A percentile compares a stretch with the other conserved stretches of the same genome.
phyloP scores from a whole-genome alignment of 495 filamentous ascomycete species.

The Tuber magnatum region DNA sequence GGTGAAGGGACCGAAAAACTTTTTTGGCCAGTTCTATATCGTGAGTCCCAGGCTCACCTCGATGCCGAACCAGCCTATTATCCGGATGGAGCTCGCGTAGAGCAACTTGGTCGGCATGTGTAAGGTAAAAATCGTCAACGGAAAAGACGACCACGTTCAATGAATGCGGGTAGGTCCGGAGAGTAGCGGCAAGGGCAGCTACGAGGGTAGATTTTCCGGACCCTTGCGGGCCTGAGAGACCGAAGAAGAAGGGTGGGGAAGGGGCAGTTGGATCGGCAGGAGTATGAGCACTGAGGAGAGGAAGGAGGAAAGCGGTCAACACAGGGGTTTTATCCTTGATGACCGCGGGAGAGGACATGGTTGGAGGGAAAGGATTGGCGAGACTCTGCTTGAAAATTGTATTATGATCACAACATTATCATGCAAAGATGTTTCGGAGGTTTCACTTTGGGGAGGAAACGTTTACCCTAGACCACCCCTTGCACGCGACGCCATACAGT shows the following conservation, averaged over 20 bases:
- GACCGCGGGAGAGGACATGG: conserved; percentile 3
- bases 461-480: too few species aligned
- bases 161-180: conserved; percentile 58
- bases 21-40: conserved; percentile 59
- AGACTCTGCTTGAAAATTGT: conserved; percentile 33
- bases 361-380: not conserved
- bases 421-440: too few species aligned
- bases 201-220: conserved; percentile 89
- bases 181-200: conserved; percentile 57
- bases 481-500: too few species aligned
- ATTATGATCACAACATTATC: not conserved
- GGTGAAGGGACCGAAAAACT: conserved; percentile 57
- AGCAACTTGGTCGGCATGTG: conserved; percentile 60
- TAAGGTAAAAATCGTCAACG: conserved; percentile 87
- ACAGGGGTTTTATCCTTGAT: conserved; percentile 80
- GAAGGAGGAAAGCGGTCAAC: conserved; percentile 78
- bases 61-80: conserved; percentile 71
- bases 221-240: conserved; percentile 67
- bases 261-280: conserved; percentile 40
- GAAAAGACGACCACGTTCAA: conserved; percentile 70
- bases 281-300: conserved; percentile 52
- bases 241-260: conserved; percentile 52
- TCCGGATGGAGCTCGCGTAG: conserved; percentile 58
- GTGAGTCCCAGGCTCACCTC: conserved; percentile 82
- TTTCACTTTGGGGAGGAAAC: too few species aligned